Evolutionary conservation across 2,329 filamentous ascomycete genomes (phyloP).

Genomic region (Sordariomycetes sp.): DNA sequence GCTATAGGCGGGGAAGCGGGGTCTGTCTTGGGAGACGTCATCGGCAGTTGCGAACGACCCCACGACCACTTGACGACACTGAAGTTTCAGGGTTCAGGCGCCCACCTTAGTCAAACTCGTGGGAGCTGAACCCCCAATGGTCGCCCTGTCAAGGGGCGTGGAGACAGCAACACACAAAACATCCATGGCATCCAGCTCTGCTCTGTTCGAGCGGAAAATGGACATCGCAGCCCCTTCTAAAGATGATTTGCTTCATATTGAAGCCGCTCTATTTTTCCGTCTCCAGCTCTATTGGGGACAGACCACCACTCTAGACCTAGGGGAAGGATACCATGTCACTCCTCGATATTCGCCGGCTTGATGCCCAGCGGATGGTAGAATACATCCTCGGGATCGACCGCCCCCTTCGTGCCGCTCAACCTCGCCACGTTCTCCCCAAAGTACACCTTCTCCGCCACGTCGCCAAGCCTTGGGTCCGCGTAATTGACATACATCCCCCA

Average conservation of each 20-base stretch:
- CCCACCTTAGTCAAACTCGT: neutral
- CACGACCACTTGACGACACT: neutral
- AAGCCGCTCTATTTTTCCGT: too few relatives aligned
- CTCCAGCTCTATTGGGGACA: too few relatives aligned
- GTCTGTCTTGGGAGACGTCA: neutral
- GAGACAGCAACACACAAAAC: too few relatives aligned
- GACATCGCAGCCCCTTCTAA: too few relatives aligned
- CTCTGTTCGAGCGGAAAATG: too few relatives aligned
- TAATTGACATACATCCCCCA: conserved; percentile 30
- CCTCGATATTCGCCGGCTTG: neutral
- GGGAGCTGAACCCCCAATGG: neutral
- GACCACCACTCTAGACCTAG: too few relatives aligned
- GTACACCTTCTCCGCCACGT: conserved; percentile 19
- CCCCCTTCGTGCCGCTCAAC: conserved; percentile 19
- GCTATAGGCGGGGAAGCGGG: neutral
- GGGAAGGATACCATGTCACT: neutral
- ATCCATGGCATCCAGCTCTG: too few relatives aligned
- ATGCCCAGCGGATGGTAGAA: conserved; percentile 23
- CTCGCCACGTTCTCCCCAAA: conserved; percentile 19
- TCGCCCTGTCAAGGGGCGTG: too few relatives aligned
- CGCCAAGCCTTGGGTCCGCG: conserved; percentile 19
- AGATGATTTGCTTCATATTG: too few relatives aligned
- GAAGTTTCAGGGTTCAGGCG: too few relatives aligned
- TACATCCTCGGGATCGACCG: conserved; percentile 20
- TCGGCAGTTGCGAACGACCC: neutral